Percentiles rank a stretch among this genome's conserved stretches.
Evolutionary conservation across 352 stramenopile genomes (phyloP).

Genomic region (Phytopythium oedochilum): DNA sequence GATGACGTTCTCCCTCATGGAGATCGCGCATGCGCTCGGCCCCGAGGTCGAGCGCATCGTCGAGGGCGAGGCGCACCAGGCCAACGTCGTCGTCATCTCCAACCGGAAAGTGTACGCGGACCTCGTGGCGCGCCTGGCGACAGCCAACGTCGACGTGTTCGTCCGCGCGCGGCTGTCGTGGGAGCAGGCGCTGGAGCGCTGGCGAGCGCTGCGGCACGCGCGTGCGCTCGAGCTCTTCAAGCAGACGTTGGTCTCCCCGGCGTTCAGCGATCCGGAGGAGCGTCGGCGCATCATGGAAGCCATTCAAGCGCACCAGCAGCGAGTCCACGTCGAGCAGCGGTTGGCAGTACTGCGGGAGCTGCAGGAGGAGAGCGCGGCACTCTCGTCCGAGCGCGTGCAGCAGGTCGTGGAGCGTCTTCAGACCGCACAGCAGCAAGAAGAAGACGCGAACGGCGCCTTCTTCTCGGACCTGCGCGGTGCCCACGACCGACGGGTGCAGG

Average conservation of each 20-base stretch:
- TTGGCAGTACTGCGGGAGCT: slow-evolving; percentile 47
- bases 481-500: slow-evolving; percentile 30
- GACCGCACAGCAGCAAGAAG: slow-evolving; percentile 59
- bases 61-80: slow-evolving; percentile 63
- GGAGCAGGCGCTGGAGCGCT: slow-evolving; percentile 53
- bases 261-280: slow-evolving; percentile 72
- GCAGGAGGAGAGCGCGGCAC: slow-evolving; percentile 20
- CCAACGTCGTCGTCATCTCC: slow-evolving; percentile 79
- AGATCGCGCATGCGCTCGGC: slow-evolving; percentile 54
- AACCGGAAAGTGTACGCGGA: slow-evolving; percentile 77
- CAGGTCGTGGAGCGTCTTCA: slow-evolving; percentile 36
- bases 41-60: slow-evolving; percentile 72
- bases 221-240: slow-evolving; percentile 66
- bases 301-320: slow-evolving; percentile 49
- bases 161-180: slow-evolving; percentile 49
- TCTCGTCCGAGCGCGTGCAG: slow-evolving; percentile 39
- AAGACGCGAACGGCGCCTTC: slow-evolving; percentile 52
- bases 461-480: slow-evolving; percentile 41
- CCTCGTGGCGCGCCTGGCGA: slow-evolving; percentile 59
- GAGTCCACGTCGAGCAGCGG: slow-evolving; percentile 44
- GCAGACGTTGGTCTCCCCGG: slow-evolving; percentile 38
- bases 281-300: slow-evolving; percentile 42
- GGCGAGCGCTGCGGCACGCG: slow-evolving; percentile 74
- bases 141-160: slow-evolving; percentile 63
- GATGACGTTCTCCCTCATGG: slow-evolving; percentile 57